Evolutionary conservation across 1,139 yeast species (phyloP), one percentile per base, ranked within the genome.

Genomic region (Geotrichum fermentans): DNA sequence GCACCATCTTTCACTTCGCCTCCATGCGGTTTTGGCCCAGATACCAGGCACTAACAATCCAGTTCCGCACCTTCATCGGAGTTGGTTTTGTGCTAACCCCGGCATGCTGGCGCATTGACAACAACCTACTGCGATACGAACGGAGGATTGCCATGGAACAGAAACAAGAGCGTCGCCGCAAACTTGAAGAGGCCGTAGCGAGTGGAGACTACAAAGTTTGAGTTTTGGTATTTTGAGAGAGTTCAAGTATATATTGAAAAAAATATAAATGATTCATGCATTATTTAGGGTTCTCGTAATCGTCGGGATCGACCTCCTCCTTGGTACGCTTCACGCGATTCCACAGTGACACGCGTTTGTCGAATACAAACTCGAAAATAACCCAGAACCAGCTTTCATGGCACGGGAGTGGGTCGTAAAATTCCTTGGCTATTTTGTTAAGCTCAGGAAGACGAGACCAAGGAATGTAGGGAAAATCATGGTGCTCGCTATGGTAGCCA

Each of bases 401-500:
- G 54, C 70, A 73, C 1, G 97, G 97, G 53, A 89, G 73, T 1
- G 88, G 87, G 46, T 78, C 84, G 64, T 89, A 89, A 63, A 84
- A 89, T 61, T 89, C 97, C 14, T 75, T 64, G 1, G 96, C 96
- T 40, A 86, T 77, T 43, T 69, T 64, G 52, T 84, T 74, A 36
- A 89, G 70, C 52, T 75, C 70, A 36, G 87, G 87, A 46, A 89
- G 72, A 55, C 82, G 79, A 1, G 94, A 77, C 97, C 97, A 89
- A 0, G 97, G 92, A 58, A 89, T 77, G 64, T 80, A 89, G 1
- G 97, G 97, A 73, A 89, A 89, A 67, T 89, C 97, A 61, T 89
- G 97, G 66, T 89, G 97, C 67, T 89, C 97, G 62, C 85, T 88
- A 65, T 89, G 97, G 64, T 87, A 81, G 1, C 97, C 97, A 8